Evolutionary conservation across 257 asterid species (phyloP).

Genomic region (Gentiana dahurica): DNA sequence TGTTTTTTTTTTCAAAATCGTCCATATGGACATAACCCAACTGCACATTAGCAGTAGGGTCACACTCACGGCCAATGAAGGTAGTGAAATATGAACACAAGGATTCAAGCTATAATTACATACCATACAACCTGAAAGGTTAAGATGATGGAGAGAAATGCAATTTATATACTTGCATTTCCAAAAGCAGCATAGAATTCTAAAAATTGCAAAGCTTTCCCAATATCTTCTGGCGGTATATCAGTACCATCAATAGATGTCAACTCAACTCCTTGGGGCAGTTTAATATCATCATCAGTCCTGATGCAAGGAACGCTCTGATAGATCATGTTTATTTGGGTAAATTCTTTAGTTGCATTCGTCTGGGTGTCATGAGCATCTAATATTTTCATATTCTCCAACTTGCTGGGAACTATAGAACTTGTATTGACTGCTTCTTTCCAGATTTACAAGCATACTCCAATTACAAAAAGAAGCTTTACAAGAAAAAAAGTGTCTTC

Average conservation of each 20-base stretch:
- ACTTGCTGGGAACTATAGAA: not conserved
- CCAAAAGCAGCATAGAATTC: slow-evolving; percentile 75
- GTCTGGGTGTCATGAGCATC: not conserved
- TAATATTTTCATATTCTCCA: not conserved
- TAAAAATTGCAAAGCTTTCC: slow-evolving; percentile 65
- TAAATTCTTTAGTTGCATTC: not conserved
- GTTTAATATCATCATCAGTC: slow-evolving; percentile 10
- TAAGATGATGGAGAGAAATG: too few species aligned
- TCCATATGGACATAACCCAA: too few species aligned
- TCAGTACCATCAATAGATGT: slow-evolving; percentile 38
- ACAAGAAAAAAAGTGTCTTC: too few species aligned
- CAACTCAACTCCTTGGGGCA: slow-evolving; percentile 51
- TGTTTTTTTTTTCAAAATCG: not conserved
- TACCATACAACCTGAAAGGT: too few species aligned
- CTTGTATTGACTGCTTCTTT: not conserved
- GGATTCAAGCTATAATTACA: too few species aligned
- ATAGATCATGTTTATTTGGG: slow-evolving; percentile 8
- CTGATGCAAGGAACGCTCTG: slow-evolving; percentile 1
- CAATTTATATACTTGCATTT: slow-evolving; percentile 30
- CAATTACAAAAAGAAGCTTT: too few species aligned
- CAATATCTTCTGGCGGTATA: slow-evolving; percentile 44
- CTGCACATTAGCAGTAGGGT: too few species aligned
- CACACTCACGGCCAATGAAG: too few species aligned
- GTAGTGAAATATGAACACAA: too few species aligned
- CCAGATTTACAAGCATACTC: too few species aligned